phyloP scores from a whole-genome alignment of 306 rosid species.

The Cucurbita maxima region DNA sequence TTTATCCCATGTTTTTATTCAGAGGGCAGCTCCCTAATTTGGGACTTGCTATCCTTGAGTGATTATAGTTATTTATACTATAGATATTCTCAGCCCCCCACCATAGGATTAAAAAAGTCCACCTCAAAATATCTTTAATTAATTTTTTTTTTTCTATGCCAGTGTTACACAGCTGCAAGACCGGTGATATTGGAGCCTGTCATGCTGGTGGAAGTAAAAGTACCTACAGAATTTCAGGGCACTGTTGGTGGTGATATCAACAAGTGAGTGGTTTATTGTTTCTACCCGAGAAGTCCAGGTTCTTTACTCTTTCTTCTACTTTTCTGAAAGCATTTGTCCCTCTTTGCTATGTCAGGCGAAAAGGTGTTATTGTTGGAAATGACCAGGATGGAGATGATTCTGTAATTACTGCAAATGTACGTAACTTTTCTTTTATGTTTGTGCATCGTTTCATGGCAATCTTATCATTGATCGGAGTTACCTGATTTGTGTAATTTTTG shows the following conservation, averaged over 20 bases:
- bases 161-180: conserved; percentile 75
- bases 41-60: not conserved
- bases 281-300: not conserved
- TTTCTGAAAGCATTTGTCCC: not conserved
- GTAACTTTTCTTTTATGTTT: conserved; percentile 8
- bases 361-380: conserved; percentile 88
- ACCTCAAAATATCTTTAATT: not conserved
- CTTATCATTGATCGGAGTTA: not conserved
- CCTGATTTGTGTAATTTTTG: not conserved
- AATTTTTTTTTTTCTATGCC: not conserved
- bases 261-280: conserved; percentile 43
- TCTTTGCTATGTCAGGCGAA: conserved; percentile 43
- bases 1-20: not conserved
- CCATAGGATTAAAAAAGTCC: not conserved
- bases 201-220: conserved; percentile 91
- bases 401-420: conserved; percentile 70
- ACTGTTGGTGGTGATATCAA: conserved; percentile 92
- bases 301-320: conserved; percentile 9
- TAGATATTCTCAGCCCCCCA: not conserved
- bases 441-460: not conserved
- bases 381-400: conserved; percentile 99
- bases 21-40: not conserved
- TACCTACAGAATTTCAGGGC: conserved; percentile 96
- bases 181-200: conserved; percentile 96
- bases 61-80: not conserved